A percentile compares a stretch with the other conserved stretches of the same genome.
Conservation (phyloP, 1,139 yeast species). For the Suhomyces terraborum region DNA sequence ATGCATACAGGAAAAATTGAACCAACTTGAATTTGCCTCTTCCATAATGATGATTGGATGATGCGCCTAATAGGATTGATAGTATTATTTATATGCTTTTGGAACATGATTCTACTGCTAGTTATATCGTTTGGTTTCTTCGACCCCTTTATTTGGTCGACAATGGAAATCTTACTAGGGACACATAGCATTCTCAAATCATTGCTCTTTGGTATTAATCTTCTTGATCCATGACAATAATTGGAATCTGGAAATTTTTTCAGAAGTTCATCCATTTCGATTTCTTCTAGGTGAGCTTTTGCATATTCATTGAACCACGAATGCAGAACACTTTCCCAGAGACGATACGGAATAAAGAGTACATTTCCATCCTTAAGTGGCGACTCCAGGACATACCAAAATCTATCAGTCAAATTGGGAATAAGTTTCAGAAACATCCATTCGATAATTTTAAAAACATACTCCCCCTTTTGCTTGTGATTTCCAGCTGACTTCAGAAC, state of each 20-base stretch:
- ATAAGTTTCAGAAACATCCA: constrained; percentile 63
- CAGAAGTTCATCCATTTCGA: neutral
- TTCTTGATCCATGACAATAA: constrained; percentile 36
- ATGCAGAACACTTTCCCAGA: constrained; percentile 54
- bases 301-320: constrained; percentile 46
- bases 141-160: neutral
- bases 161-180: constrained; percentile 41
- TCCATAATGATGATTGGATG: neutral
- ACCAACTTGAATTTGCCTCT: neutral
- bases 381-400: constrained; percentile 70
- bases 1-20: constrained; percentile 25
- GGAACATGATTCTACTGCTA: constrained; percentile 23
- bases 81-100: constrained; percentile 22
- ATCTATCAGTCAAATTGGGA: constrained; percentile 48
- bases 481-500: constrained; percentile 40
- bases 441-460: constrained; percentile 44
- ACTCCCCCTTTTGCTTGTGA: constrained; percentile 27
- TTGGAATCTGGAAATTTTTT: constrained; percentile 6
- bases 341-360: constrained; percentile 57
- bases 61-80: neutral
- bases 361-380: constrained; percentile 45
- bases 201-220: constrained; percentile 56
- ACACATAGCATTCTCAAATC: constrained; percentile 63
- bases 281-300: constrained; percentile 26
- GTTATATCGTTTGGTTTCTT: constrained; percentile 5